Percentiles rank a stretch among this genome's conserved stretches.
phyloP scores from a whole-genome alignment of 495 filamentous ascomycete genomes.

The Monascus purpureus region DNA sequence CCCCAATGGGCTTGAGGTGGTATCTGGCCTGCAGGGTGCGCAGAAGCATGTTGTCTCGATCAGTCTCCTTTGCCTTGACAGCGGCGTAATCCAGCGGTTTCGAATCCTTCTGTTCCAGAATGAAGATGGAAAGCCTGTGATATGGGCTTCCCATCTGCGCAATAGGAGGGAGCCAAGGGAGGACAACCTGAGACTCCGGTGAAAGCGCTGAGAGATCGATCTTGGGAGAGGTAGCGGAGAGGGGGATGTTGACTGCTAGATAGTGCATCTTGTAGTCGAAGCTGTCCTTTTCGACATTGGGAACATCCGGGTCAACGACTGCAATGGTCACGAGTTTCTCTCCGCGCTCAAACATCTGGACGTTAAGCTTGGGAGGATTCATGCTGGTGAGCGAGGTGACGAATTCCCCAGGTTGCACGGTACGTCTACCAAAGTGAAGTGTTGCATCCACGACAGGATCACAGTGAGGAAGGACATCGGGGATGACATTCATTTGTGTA shows the following conservation, averaged over 20 bases:
- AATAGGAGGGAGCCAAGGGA: conserved; percentile 73
- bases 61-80: conserved; percentile 36
- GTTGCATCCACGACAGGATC: conserved; percentile 66
- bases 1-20: conserved; percentile 58
- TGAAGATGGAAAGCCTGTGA: conserved; percentile 71
- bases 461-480: conserved; percentile 81
- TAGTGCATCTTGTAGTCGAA: conserved; percentile 78
- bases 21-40: conserved; percentile 57
- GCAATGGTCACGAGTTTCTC: conserved; percentile 70
- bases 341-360: conserved; percentile 74
- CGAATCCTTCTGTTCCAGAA: conserved; percentile 62
- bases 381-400: conserved; percentile 59
- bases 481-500: conserved; percentile 73
- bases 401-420: conserved; percentile 61
- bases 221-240: conserved; percentile 39
- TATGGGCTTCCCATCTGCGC: conserved; percentile 86
- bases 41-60: conserved; percentile 54
- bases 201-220: conserved; percentile 38
- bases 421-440: conserved; percentile 56
- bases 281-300: conserved; percentile 56
- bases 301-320: conserved; percentile 84
- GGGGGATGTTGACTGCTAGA: conserved; percentile 53
- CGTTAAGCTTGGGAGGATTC: conserved; percentile 52
- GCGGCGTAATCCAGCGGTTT: conserved; percentile 43
- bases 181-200: conserved; percentile 46